Evolutionary conservation across 2,329 filamentous ascomycete species (phyloP), one percentile per base, ranked within the genome.

Genomic region (Dendryphion nanum): DNA sequence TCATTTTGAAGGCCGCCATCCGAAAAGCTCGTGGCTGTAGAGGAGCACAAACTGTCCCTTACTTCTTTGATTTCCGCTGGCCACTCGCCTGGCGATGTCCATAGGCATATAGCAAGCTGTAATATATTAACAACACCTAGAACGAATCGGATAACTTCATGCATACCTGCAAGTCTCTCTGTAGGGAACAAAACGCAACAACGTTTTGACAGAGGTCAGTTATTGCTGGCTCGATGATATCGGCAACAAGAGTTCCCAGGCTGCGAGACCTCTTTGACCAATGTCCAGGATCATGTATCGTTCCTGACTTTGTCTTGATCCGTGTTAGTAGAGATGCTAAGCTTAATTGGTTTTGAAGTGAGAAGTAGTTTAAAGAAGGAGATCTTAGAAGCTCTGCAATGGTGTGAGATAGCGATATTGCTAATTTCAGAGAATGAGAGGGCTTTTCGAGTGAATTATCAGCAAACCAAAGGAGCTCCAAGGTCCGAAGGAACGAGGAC

Each of bases 61-160:
- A 60, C 24, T 12, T 48, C 45, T 16, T 47, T 38, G 6, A 62
- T 42, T 13, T 51, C 45, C 12, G 37, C 28, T 14, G 59, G 50
- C 60, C 60, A 61, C 17, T 43, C 28, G 31, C 47, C 53, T 12
- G 51, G 49, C 5, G 42, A 40, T 2, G 55, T 63, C 60, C 60
- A 66, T 21, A 66, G 44, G 38, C 60, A 64, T 12, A 66, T 42
- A 4, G 57, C 51, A 34, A 61, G 48, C 61, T 66, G 33, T 6
- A 4, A 4, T 7, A 18, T 18, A 7, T 40, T 28, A 41, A 30
- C 21, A 17, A 14, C 10, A 16, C 4, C 2, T 33, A n/a, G 12
- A 13, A 23, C 6, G n/a, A 14, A n/a, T 10, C 6, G 5, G 3
- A 14, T 6, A n/a, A 23, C n/a, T 14, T 5, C n/a, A 26, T 12